These are phyloP conservation scores for Hypericum perforatum DNA, from an alignment of 345 rosid genomes.

Conservation along the genomic window DNA sequence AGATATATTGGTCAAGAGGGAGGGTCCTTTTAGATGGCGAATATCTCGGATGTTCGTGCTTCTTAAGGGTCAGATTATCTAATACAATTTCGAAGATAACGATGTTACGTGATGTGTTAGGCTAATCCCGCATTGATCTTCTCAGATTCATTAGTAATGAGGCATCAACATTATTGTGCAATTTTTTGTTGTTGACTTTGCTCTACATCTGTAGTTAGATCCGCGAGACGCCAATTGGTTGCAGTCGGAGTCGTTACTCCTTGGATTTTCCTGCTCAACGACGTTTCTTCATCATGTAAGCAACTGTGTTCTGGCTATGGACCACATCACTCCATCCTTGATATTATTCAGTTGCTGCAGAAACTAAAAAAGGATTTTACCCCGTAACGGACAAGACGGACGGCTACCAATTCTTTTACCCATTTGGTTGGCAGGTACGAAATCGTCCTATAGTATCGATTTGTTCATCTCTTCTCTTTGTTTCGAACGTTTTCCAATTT, in stretches of 20 bases:
- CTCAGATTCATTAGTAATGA: too few species aligned
- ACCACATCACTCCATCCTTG: slow-evolving; percentile 34
- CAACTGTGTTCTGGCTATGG: not conserved
- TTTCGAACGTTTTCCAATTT: not conserved
- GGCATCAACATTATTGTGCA: too few species aligned
- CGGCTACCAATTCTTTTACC: slow-evolving; percentile 76
- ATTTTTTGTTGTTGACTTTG: not conserved
- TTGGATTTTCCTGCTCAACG: slow-evolving; percentile 42
- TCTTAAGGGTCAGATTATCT: too few species aligned
- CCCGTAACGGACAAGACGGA: slow-evolving; percentile 61
- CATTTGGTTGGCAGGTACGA: slow-evolving; percentile 89
- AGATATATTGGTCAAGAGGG: too few species aligned
- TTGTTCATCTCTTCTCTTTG: not conserved
- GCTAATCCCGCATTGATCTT: too few species aligned
- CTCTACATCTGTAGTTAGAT: slow-evolving; percentile 31
- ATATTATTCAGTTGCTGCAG: slow-evolving; percentile 99
- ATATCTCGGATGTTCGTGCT: too few species aligned
- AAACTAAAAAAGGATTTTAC: slow-evolving; percentile 65
- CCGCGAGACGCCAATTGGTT: slow-evolving; percentile 57
- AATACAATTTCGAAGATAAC: too few species aligned
- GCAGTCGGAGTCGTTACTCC: slow-evolving; percentile 49
- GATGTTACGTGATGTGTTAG: too few species aligned
- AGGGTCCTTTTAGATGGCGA: too few species aligned
- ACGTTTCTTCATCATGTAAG: slow-evolving; percentile 58
- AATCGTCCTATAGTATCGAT: not conserved